phyloP scores from a whole-genome alignment of 805 yeast genomes.

The Pichia pseudocactophila region DNA sequence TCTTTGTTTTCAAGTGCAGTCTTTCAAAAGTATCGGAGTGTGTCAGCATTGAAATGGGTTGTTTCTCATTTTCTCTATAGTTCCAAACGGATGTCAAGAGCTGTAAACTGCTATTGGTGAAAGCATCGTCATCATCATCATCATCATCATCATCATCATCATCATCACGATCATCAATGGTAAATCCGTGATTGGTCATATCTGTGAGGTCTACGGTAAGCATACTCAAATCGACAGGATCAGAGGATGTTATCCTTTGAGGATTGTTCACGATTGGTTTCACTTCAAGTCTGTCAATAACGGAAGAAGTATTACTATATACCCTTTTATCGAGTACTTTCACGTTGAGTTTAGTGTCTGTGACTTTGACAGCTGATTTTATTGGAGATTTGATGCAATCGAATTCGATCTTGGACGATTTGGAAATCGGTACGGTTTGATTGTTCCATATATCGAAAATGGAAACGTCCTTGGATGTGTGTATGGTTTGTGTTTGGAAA shows the following conservation, averaged over 20 bases:
- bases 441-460: background rate
- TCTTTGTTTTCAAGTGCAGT: slow-evolving; percentile 18
- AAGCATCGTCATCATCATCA: background rate
- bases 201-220: background rate
- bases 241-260: background rate
- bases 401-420: background rate
- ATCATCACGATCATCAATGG: background rate
- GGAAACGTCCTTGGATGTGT: background rate
- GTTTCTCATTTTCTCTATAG: background rate
- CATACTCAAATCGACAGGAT: background rate
- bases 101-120: slow-evolving; percentile 12
- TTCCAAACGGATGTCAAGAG: slow-evolving; percentile 23
- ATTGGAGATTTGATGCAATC: background rate
- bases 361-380: background rate
- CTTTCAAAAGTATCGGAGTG: slow-evolving; percentile 9
- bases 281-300: background rate
- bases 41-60: background rate
- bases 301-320: background rate
- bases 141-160: too few relatives aligned
- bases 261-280: background rate
- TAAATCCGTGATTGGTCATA: background rate
- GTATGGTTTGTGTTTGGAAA: background rate
- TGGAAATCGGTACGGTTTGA: background rate
- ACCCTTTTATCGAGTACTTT: background rate
- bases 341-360: background rate